Evolutionary conservation across 2,329 filamentous ascomycete genomes (phyloP).

Genomic region (Dryadomyces quercivorus): DNA sequence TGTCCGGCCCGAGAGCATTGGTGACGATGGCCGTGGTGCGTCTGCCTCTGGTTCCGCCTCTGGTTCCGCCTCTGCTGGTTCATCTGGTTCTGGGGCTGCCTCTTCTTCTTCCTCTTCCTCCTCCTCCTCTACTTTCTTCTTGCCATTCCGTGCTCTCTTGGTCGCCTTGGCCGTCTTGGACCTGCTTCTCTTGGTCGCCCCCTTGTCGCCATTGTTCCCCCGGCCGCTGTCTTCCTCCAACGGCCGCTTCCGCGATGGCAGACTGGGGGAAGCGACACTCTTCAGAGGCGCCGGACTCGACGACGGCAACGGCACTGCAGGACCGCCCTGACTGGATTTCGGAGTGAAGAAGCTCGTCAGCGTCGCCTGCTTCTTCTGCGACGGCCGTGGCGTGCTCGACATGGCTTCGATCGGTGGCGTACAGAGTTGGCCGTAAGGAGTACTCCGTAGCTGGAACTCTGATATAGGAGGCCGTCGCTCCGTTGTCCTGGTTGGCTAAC

Average conservation of each 20-base stretch:
- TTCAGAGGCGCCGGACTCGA: conserved; percentile 16
- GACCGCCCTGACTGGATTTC: conserved; percentile 31
- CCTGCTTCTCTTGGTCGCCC: neutral
- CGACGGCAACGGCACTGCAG: conserved; percentile 15
- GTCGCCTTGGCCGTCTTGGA: neutral
- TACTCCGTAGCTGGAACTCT: too few relatives aligned
- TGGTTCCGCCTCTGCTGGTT: neutral
- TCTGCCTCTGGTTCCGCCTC: neutral
- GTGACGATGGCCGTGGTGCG: conserved; percentile 3
- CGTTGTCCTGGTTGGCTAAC: neutral
- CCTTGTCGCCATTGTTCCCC: conserved; percentile 19
- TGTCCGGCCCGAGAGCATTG: conserved; percentile 27
- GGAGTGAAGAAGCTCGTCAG: conserved; percentile 78
- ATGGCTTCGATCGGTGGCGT: conserved; percentile 13
- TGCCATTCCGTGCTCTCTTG: conserved; percentile 14
- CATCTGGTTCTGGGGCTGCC: too few relatives aligned
- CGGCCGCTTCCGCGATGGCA: conserved; percentile 34
- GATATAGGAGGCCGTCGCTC: neutral
- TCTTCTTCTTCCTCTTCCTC: neutral
- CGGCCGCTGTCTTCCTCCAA: conserved; percentile 34
- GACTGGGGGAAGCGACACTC: conserved; percentile 11
- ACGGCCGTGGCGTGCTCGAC: conserved; percentile 26
- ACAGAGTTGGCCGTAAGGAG: too few relatives aligned
- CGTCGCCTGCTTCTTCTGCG: conserved; percentile 60
- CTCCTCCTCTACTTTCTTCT: neutral